phyloP scores from a whole-genome alignment of 352 stramenopile species.

The Phytophthora citricola region DNA sequence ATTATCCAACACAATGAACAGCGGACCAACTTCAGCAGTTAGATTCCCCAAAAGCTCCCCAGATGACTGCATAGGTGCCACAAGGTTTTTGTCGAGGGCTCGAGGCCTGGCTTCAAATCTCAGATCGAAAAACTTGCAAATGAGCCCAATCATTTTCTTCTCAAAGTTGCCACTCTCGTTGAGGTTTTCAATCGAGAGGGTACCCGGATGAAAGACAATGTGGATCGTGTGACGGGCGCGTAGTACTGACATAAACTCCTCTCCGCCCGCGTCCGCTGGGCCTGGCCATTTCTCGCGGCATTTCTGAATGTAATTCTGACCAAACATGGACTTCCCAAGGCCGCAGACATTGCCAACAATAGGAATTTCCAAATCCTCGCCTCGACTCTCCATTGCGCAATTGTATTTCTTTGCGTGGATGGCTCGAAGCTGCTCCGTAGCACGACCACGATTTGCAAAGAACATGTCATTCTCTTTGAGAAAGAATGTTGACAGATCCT shows the following conservation, averaged over 20 bases:
- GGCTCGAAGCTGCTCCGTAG: too few species aligned
- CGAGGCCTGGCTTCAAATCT: not conserved
- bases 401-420: too few species aligned
- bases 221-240: not conserved
- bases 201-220: not conserved
- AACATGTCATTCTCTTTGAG: not conserved
- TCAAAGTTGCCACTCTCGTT: not conserved
- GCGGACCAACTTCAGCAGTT: not conserved
- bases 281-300: not conserved
- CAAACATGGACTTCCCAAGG: not conserved
- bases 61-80: not conserved
- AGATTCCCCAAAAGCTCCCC: not conserved
- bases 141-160: not conserved
- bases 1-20: not conserved
- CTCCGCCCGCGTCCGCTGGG: not conserved
- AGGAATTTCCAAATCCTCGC: not conserved
- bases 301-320: not conserved
- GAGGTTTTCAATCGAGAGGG: not conserved
- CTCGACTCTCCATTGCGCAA: too few species aligned
- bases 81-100: not conserved
- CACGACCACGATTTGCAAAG: not conserved
- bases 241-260: not conserved
- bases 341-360: not conserved
- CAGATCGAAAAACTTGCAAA: not conserved
- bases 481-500: too few species aligned